Percentiles rank a stretch among this genome's conserved stretches.
Conservation (phyloP, 495 filamentous ascomycete genomes). For the Annulohypoxylon maeteangense region DNA sequence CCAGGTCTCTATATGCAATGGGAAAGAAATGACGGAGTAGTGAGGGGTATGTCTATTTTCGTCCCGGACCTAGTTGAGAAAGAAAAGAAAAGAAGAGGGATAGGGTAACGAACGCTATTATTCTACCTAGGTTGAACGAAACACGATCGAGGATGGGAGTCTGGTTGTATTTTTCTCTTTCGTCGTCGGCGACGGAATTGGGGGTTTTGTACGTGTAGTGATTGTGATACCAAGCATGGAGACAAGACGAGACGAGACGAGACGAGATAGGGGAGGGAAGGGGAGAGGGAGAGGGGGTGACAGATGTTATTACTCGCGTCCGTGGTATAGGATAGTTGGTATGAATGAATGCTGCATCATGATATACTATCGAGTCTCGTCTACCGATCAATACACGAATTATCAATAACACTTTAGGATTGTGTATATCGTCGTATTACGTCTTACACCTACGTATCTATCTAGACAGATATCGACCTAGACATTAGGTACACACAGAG, state of each 20-base stretch:
- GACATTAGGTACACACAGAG: neutral
- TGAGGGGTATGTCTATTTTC: no score
- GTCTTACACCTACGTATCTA: neutral
- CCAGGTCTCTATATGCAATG: neutral
- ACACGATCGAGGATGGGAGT: no score
- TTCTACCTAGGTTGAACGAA: no score
- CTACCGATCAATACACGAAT: neutral
- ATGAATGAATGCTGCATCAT: slow-evolving; percentile 24
- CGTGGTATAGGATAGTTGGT: slow-evolving; percentile 28
- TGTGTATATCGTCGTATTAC: neutral
- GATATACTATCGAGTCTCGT: neutral
- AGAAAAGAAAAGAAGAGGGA: no score
- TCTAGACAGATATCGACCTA: neutral
- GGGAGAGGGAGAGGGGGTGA: no score
- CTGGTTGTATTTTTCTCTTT: neutral
- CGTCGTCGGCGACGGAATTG: neutral
- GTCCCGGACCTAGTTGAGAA: no score
- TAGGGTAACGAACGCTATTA: no score
- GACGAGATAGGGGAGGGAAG: neutral
- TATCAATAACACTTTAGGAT: neutral
- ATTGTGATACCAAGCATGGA: slow-evolving; percentile 22
- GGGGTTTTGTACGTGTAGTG: slow-evolving; percentile 5
- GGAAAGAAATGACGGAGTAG: no score
- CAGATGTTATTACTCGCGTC: neutral
- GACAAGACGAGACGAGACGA: neutral